Conservation (phyloP, 2,329 filamentous ascomycete species). For the Fusarium fujikuroi region DNA sequence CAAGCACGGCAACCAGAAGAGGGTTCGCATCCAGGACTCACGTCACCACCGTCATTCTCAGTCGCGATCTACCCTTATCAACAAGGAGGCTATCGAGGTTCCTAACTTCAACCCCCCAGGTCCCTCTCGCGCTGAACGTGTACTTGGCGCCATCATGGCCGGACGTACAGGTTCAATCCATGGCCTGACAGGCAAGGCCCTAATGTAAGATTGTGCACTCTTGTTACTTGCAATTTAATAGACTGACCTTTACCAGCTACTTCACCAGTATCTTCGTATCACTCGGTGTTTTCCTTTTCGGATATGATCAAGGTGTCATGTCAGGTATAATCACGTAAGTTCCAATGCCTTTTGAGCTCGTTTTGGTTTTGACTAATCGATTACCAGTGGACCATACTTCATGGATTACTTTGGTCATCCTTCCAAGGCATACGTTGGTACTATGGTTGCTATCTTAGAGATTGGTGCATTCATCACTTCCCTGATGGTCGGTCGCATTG, state of each 20-base stretch:
- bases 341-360: background rate
- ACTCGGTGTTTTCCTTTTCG: conserved; percentile 87
- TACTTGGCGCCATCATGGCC: conserved; percentile 87
- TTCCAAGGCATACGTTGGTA: conserved; percentile 86
- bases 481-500: conserved; percentile 84
- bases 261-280: conserved; percentile 94
- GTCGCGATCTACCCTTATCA: conserved; percentile 57
- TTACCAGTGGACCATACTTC: conserved; percentile 82
- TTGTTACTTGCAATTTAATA: background rate
- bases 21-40: conserved; percentile 74
- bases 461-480: conserved; percentile 93
- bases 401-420: conserved; percentile 93
- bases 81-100: conserved; percentile 85
- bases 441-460: conserved; percentile 97
- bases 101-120: conserved; percentile 73
- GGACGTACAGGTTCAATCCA: conserved; percentile 80
- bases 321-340: conserved; percentile 75
- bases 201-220: conserved; percentile 71
- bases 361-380: conserved; percentile 34
- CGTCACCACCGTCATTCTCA: conserved; percentile 53
- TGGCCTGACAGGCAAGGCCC: conserved; percentile 93
- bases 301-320: conserved; percentile 92
- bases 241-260: conserved; percentile 67
- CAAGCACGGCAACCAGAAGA: conserved; percentile 59
- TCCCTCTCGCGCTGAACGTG: conserved; percentile 73